Evolutionary conservation across 2,329 filamentous ascomycete genomes (phyloP).

Genomic region (Colletotrichum cereale): DNA sequence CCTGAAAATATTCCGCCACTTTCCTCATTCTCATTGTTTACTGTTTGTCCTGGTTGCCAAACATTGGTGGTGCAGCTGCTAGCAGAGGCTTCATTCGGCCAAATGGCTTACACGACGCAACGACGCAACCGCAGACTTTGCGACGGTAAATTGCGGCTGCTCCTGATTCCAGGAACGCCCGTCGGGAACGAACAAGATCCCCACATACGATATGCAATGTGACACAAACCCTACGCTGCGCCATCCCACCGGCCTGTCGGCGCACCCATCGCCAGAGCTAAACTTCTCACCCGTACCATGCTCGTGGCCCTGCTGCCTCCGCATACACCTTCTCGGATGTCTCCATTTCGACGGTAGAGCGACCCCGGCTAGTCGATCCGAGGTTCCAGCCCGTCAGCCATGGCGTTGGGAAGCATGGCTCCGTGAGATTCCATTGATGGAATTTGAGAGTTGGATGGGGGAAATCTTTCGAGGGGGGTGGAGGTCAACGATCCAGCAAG

Average conservation of each 20-base stretch:
- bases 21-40: neutral
- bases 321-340: slow-evolving; percentile 11
- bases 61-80: neutral
- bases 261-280: neutral
- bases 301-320: neutral
- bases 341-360: slow-evolving; percentile 16
- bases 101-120: neutral
- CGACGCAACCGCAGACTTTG: neutral
- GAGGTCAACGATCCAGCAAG: slow-evolving; percentile 30
- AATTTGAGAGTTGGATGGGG: slow-evolving; percentile 8
- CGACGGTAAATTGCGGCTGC: slow-evolving; percentile 22
- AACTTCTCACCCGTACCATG: neutral
- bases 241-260: slow-evolving; percentile 3
- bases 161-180: neutral
- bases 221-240: slow-evolving; percentile 8
- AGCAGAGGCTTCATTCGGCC: neutral
- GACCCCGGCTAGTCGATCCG: slow-evolving; percentile 12
- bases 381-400: slow-evolving; percentile 18
- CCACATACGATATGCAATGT: slow-evolving; percentile 15
- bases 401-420: neutral
- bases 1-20: neutral
- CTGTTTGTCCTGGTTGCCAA: neutral
- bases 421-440: slow-evolving; percentile 33
- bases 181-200: neutral
- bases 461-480: slow-evolving; percentile 22